Evolutionary conservation across 2,329 filamentous ascomycete species (phyloP), one percentile per base, ranked within the genome.

Genomic region (Neopestalotiopsis sp.): DNA sequence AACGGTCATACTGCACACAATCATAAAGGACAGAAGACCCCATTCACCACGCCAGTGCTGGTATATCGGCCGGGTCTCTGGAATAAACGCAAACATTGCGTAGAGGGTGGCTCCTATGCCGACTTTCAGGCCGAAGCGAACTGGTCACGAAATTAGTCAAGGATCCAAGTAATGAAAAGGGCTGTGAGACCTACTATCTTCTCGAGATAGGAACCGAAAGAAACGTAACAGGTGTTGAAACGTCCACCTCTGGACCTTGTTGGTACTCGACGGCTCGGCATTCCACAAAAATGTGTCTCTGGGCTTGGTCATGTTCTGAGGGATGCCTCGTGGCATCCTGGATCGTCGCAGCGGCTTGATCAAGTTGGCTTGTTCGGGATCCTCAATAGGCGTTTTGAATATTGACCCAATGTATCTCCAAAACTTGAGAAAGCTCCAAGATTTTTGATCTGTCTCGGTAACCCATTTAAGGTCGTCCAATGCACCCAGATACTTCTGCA

Each of bases 1-100:
- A 28, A 98, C 95, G 0, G 95, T 99, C 94, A 98, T 98, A 49
- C 93, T 94, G 78, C 95, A 97, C 30, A 99, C 96, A 77, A 98
- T 90, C 95, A 98, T 98, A 83, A 97, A 98, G 0, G 94, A 97
- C 67, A 99, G 81, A 2, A 99, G 85, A 28, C 96, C 96, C 96
- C 96, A 99, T 85, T 99, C 96, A 38, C 95, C 95, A 78, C 95
- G 88, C 94, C 95, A 98, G 75, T 92, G 91, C 66, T 90, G 87
- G 78, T 98, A 99, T 24, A 92, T 86, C 0, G 93, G 92, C 66
- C 94, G 86, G 2, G 94, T 97, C 9, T 87, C 83, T 0, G 90
- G 88, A 42, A 98, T 87, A 76, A 97, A 99, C 2, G 96, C 92
- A 73, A 97, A 93, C 79, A 96, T 89, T 20, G 94, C 95, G 83